A percentile compares a stretch with the other conserved stretches of the same genome.
Conservation (phyloP, 23 red algal species). For the Chondrus crispus region DNA sequence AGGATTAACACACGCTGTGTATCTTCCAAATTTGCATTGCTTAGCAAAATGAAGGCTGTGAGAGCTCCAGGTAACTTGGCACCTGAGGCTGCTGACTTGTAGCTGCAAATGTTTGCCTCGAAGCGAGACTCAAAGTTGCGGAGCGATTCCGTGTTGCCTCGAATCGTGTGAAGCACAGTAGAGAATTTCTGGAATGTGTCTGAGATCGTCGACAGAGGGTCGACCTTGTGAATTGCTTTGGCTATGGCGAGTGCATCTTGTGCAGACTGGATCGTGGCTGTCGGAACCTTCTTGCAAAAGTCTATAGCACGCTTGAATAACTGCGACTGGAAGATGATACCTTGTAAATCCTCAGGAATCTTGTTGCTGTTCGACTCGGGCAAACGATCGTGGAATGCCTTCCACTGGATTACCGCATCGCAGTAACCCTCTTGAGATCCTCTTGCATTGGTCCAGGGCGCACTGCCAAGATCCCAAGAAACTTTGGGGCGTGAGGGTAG, state of each 20-base stretch:
- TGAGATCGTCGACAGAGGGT: not conserved
- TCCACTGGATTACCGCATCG: too few relatives aligned
- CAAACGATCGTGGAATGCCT: too few relatives aligned
- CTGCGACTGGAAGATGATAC: not conserved
- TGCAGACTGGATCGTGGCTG: not conserved
- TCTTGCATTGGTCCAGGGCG: too few relatives aligned
- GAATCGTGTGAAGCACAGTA: not conserved
- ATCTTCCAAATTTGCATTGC: not conserved
- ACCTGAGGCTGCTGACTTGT: not conserved
- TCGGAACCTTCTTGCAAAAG: not conserved
- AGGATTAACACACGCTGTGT: not conserved
- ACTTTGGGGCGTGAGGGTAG: too few relatives aligned
- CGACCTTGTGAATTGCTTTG: not conserved
- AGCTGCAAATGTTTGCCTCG: not conserved
- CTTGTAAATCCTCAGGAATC: too few relatives aligned
- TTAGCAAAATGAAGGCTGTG: not conserved
- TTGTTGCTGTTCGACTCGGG: too few relatives aligned
- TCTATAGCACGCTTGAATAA: not conserved
- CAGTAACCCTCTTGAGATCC: too few relatives aligned
- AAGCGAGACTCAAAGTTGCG: not conserved
- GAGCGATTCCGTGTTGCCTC: not conserved
- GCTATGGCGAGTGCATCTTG: not conserved
- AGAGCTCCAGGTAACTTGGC: not conserved
- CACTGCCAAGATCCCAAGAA: too few relatives aligned
- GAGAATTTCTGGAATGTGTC: not conserved